Conservation (phyloP, 495 filamentous ascomycete species). For the Xanthoparmelia taractica region DNA sequence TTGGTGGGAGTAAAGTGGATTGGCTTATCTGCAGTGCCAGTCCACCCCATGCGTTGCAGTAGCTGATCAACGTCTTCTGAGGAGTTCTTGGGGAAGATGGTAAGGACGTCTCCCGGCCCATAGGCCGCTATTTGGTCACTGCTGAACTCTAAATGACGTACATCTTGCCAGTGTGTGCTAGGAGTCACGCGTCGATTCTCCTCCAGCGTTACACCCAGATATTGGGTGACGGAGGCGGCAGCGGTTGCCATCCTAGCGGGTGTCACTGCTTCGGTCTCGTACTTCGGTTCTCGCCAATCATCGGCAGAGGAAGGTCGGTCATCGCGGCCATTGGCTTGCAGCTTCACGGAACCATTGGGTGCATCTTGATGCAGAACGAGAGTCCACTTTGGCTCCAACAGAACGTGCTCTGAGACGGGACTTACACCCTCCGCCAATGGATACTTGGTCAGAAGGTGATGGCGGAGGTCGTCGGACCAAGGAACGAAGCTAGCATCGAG, state of each 20-base stretch:
- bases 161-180: slow-evolving; percentile 82
- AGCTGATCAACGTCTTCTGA: slow-evolving; percentile 66
- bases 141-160: slow-evolving; percentile 62
- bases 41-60: slow-evolving; percentile 70
- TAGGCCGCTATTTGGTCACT: slow-evolving; percentile 41
- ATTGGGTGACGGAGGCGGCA: background rate
- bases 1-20: slow-evolving; percentile 42
- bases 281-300: background rate
- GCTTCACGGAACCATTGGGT: background rate
- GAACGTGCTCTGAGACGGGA: slow-evolving; percentile 67
- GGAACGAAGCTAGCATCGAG: slow-evolving; percentile 74
- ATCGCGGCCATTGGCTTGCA: background rate
- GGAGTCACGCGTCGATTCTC: slow-evolving; percentile 70
- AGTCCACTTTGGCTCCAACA: slow-evolving; percentile 74
- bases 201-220: slow-evolving; percentile 30
- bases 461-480: slow-evolving; percentile 63
- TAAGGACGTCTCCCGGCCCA: slow-evolving; percentile 65
- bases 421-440: slow-evolving; percentile 58
- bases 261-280: background rate
- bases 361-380: slow-evolving; percentile 34
- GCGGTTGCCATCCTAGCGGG: background rate
- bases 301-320: background rate
- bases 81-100: slow-evolving; percentile 82
- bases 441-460: slow-evolving; percentile 54
- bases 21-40: slow-evolving; percentile 55